Percentiles rank a stretch among this genome's conserved stretches.
Evolutionary conservation across 306 rosid species (phyloP).

Genomic region (Quercus cerris): DNA sequence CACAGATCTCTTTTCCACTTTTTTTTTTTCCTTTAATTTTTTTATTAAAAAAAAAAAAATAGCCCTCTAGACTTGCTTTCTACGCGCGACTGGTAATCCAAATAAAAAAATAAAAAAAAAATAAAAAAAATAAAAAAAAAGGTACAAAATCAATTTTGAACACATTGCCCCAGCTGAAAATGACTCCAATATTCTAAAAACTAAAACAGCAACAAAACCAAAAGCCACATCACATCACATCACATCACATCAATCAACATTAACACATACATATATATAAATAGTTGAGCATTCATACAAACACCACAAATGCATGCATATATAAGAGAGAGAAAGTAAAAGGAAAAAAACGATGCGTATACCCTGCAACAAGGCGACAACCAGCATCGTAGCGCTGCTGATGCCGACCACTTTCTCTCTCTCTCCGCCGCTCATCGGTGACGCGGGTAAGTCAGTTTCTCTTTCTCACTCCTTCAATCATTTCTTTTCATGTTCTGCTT

Average conservation of each 20-base stretch:
- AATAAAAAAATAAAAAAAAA: background rate
- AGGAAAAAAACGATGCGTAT: too few species aligned
- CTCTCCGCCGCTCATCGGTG: too few species aligned
- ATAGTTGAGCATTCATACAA: too few species aligned
- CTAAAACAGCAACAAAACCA: background rate
- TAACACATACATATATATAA: background rate
- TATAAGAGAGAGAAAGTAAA: background rate
- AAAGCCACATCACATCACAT: background rate
- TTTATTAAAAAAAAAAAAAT: too few species aligned
- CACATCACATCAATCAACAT: background rate
- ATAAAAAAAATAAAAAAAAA: background rate
- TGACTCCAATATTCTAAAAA: background rate
- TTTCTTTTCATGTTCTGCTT: too few species aligned
- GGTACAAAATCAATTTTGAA: background rate
- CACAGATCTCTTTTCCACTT: background rate
- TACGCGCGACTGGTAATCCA: too few species aligned
- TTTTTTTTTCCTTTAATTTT: too few species aligned
- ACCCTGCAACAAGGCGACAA: constrained; percentile 8
- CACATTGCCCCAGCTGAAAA: background rate
- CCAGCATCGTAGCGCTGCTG: constrained; percentile 5
- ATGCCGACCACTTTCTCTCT: background rate
- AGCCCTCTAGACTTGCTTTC: too few species aligned
- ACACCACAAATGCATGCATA: background rate
- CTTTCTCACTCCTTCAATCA: too few species aligned
- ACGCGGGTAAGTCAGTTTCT: too few species aligned